Percentiles rank a stretch among this genome's conserved stretches.
phyloP scores from a whole-genome alignment of 2,329 filamentous ascomycete genomes.

The Neopestalotiopsis sp. region DNA sequence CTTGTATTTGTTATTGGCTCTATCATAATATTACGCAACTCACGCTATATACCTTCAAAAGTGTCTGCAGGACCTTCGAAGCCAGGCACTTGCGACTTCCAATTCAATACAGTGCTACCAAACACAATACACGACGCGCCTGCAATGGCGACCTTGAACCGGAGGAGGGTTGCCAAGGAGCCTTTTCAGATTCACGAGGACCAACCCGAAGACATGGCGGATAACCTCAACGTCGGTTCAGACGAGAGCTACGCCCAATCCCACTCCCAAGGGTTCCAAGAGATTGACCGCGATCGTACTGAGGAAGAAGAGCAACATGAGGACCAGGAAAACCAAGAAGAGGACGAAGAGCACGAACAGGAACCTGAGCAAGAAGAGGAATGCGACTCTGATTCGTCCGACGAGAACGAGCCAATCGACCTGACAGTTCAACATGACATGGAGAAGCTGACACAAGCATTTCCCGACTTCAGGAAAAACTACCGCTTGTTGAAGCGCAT shows the following conservation, averaged over 20 bases:
- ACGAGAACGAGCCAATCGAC: constrained; percentile 70
- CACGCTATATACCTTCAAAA: background rate
- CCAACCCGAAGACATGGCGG: constrained; percentile 31
- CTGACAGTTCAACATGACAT: constrained; percentile 82
- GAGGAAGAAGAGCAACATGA: constrained; percentile 39
- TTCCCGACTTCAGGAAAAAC: constrained; percentile 81
- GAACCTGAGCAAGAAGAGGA: constrained; percentile 45
- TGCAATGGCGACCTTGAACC: constrained; percentile 33
- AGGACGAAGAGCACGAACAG: constrained; percentile 40
- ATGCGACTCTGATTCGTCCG: constrained; percentile 52
- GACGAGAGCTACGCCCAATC: constrained; percentile 31
- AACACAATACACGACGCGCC: background rate
- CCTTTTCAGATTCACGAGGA: constrained; percentile 45
- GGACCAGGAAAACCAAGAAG: constrained; percentile 44
- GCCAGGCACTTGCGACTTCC: background rate
- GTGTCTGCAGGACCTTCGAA: background rate
- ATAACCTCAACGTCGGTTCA: constrained; percentile 30
- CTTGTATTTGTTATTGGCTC: background rate
- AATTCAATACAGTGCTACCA: background rate
- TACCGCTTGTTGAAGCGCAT: constrained; percentile 96
- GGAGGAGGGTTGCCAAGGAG: constrained; percentile 35
- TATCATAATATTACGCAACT: background rate
- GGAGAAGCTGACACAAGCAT: constrained; percentile 79
- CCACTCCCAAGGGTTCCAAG: constrained; percentile 32
- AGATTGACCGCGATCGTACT: constrained; percentile 39